These are phyloP conservation scores for Komagataella ulmi DNA, from an alignment of 805 yeast genomes.

Conservation along the genomic window DNA sequence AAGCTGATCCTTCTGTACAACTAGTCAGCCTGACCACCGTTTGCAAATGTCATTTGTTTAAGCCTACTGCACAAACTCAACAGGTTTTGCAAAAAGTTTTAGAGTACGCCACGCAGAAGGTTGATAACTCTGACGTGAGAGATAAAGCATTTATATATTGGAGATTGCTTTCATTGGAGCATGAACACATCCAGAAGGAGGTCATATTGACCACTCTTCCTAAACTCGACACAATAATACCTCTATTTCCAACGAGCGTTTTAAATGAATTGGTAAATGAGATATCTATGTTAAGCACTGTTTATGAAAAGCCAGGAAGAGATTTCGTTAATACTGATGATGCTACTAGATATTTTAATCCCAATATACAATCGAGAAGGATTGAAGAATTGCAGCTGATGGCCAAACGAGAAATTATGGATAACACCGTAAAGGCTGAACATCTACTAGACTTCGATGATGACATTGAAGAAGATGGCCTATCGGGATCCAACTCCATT, in stretches of 20 bases:
- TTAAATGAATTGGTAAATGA: conserved; percentile 62
- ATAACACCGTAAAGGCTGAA: conserved; percentile 51
- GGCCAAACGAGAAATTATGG: conserved; percentile 64
- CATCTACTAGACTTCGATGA: conserved; percentile 80
- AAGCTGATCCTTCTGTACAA: conserved; percentile 49
- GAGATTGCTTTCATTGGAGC: conserved; percentile 49
- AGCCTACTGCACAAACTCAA: conserved; percentile 20
- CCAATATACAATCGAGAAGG: conserved; percentile 30
- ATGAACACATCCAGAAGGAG: conserved; percentile 28
- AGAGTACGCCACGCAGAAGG: conserved; percentile 46
- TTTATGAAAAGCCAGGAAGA: conserved; percentile 73
- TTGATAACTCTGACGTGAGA: conserved; percentile 66
- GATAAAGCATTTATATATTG: conserved; percentile 73
- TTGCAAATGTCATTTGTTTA: conserved; percentile 36
- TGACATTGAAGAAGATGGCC: conserved; percentile 23
- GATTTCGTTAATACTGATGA: conserved; percentile 29
- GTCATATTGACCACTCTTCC: conserved; percentile 56
- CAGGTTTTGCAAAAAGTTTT: conserved; percentile 41
- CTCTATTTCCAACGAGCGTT: conserved; percentile 53
- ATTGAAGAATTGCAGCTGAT: conserved; percentile 67
- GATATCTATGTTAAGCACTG: conserved; percentile 75
- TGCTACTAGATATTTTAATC: conserved; percentile 6
- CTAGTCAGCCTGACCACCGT: conserved; percentile 44
- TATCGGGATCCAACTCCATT: conserved; percentile 7
- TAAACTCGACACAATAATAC: conserved; percentile 57